Evolutionary conservation across 2,329 filamentous ascomycete species (phyloP).

Genomic region (Blastomyces emzantsi): DNA sequence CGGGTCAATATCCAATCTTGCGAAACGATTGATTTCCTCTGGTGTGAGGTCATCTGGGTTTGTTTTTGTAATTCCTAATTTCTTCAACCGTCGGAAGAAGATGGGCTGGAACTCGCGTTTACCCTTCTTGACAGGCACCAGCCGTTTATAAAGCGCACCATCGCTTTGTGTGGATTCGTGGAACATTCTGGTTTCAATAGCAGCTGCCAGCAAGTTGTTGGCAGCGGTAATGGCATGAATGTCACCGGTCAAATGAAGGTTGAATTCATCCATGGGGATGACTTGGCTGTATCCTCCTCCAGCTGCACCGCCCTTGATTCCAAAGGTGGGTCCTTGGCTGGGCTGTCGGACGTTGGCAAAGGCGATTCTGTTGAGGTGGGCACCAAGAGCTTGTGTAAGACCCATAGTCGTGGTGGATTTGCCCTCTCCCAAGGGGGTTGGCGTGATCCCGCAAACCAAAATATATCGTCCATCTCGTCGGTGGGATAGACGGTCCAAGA

Average conservation of each 20-base stretch:
- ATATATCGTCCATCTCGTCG: conserved; percentile 85
- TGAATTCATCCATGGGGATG: conserved; percentile 99
- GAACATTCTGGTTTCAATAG: conserved; percentile 97
- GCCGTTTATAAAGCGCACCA: conserved; percentile 70
- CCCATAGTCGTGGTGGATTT: conserved; percentile 98
- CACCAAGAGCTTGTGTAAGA: conserved; percentile 83
- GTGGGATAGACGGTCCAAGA: conserved; percentile 77
- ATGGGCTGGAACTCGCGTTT: conserved; percentile 77
- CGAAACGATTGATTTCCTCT: conserved; percentile 80
- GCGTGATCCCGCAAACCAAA: conserved; percentile 90
- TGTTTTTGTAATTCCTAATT: conserved; percentile 92
- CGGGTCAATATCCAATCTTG: conserved; percentile 91
- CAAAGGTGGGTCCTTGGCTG: conserved; percentile 94
- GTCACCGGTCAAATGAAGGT: conserved; percentile 92
- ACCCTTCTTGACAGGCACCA: conserved; percentile 85
- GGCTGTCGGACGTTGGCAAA: conserved; percentile 98
- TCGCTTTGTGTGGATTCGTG: conserved; percentile 96
- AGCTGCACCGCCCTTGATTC: conserved; percentile 96
- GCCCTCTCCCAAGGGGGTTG: conserved; percentile 90
- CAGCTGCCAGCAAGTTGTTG: conserved; percentile 92
- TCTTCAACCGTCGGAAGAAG: conserved; percentile 89
- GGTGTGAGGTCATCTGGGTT: conserved; percentile 82
- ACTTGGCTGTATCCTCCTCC: conserved; percentile 98
- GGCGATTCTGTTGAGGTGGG: conserved; percentile 73
- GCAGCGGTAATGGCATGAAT: conserved; percentile 96